Percentiles rank a stretch among this genome's conserved stretches.
Conservation (phyloP, 139 green algal genomes). For the Eudorina sp. region DNA sequence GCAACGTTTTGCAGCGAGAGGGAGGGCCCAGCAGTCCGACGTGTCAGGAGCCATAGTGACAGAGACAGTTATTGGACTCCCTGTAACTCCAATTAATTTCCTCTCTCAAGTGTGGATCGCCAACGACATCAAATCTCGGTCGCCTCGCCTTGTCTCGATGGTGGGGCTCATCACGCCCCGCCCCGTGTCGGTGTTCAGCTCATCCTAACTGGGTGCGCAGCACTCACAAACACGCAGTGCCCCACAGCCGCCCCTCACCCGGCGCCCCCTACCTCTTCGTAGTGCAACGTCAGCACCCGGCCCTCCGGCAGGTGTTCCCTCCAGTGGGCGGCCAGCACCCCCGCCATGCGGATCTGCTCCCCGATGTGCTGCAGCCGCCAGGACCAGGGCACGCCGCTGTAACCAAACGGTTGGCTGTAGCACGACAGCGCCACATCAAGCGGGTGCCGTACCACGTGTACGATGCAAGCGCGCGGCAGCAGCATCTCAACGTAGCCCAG, state of each 20-base stretch:
- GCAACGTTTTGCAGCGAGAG: too few species aligned
- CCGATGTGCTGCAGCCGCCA: slow-evolving; percentile 67
- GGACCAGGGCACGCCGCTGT: slow-evolving; percentile 71
- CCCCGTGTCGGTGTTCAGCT: not conserved
- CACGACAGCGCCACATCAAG: slow-evolving; percentile 80
- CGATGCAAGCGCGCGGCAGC: slow-evolving; percentile 75
- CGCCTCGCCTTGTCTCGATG: not conserved
- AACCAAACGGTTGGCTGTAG: slow-evolving; percentile 83
- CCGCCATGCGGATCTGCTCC: slow-evolving; percentile 52
- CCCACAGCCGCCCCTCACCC: not conserved
- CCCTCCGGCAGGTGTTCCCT: slow-evolving; percentile 60
- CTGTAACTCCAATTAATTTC: too few species aligned
- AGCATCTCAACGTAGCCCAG: slow-evolving; percentile 82
- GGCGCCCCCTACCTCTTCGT: slow-evolving; percentile 53
- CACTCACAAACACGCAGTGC: too few species aligned
- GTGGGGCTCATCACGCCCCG: not conserved
- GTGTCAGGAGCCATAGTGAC: too few species aligned
- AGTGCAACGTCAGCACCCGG: slow-evolving; percentile 65
- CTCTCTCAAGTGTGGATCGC: too few species aligned
- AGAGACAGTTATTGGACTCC: too few species aligned
- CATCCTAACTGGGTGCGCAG: too few species aligned
- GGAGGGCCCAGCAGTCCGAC: too few species aligned
- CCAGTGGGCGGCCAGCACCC: slow-evolving; percentile 68
- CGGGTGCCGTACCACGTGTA: slow-evolving; percentile 78
- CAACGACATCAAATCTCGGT: not conserved